These are phyloP conservation scores for Cyclostephanos invisitatus DNA, from an alignment of 108 stramenopile genomes.

Conservation along the genomic window DNA sequence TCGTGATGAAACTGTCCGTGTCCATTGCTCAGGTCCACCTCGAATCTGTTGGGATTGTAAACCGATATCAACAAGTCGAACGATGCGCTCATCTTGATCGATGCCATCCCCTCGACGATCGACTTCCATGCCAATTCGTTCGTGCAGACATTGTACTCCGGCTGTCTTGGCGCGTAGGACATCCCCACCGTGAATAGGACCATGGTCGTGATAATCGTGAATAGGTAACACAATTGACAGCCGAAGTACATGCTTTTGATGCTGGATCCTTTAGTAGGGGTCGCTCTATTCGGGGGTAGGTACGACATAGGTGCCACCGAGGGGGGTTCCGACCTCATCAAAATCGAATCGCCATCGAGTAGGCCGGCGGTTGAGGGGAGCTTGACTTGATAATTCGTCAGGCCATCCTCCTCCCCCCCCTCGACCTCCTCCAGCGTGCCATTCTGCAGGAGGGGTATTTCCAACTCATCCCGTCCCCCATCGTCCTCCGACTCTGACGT, in stretches of 20 bases:
- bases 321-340: slow-evolving; percentile 9
- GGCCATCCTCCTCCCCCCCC: slow-evolving; percentile 24
- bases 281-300: slow-evolving; percentile 24
- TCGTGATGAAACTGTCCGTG: slow-evolving; percentile 73
- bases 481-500: slow-evolving; percentile 20
- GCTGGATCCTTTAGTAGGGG: slow-evolving; percentile 3
- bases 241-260: slow-evolving; percentile 47
- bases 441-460: slow-evolving; percentile 33
- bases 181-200: slow-evolving; percentile 47
- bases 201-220: slow-evolving; percentile 45
- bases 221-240: slow-evolving; percentile 49
- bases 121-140: slow-evolving; percentile 79
- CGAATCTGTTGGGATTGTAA: slow-evolving; percentile 80
- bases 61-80: slow-evolving; percentile 84
- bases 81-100: slow-evolving; percentile 68
- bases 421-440: slow-evolving; percentile 29
- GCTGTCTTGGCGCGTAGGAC: slow-evolving; percentile 67
- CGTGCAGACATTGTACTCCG: slow-evolving; percentile 85
- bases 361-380: slow-evolving; percentile 4
- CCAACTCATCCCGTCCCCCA: slow-evolving; percentile 32
- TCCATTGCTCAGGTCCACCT: slow-evolving; percentile 64
- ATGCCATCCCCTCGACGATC: slow-evolving; percentile 73
- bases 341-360: neutral
- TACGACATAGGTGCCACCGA: slow-evolving; percentile 28
- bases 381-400: slow-evolving; percentile 20